Conservation (phyloP, 345 rosid species). For the Lepidium africanum region DNA sequence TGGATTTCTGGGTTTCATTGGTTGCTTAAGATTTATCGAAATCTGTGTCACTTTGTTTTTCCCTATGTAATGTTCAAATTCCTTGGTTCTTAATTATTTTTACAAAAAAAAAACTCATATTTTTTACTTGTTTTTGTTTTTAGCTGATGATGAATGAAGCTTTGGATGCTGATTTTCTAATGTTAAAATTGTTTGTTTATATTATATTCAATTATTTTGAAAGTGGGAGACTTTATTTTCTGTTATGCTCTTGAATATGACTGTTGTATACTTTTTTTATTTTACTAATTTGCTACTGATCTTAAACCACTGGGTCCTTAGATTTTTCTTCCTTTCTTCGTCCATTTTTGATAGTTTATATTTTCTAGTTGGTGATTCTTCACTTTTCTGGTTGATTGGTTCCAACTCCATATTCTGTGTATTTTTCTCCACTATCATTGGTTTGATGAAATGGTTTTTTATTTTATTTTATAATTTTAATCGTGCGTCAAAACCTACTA, state of each 20-base stretch:
- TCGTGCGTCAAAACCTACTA: neutral
- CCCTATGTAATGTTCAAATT: constrained; percentile 4
- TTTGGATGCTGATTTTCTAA: constrained; percentile 20
- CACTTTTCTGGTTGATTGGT: constrained; percentile 16
- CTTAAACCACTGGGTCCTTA: neutral
- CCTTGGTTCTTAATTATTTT: neutral
- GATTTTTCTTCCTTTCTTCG: neutral
- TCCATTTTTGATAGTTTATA: neutral
- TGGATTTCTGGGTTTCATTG: constrained; percentile 14
- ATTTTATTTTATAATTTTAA: neutral
- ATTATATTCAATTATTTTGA: neutral
- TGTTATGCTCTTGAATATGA: neutral
- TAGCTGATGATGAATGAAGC: constrained; percentile 1
- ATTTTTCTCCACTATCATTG: constrained; percentile 14
- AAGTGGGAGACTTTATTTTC: constrained; percentile 14
- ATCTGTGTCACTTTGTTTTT: constrained; percentile 1
- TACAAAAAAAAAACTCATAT: neutral
- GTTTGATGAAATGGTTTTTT: neutral
- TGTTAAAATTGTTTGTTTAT: neutral
- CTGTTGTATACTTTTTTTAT: neutral
- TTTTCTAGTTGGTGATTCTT: constrained; percentile 13
- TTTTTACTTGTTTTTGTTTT: neutral
- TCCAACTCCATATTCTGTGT: constrained; percentile 13
- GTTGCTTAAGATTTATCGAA: constrained; percentile 22
- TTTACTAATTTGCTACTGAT: neutral